Evolutionary conservation across 441 rosid genomes (phyloP).

Genomic region (Erysimum pusillum): DNA sequence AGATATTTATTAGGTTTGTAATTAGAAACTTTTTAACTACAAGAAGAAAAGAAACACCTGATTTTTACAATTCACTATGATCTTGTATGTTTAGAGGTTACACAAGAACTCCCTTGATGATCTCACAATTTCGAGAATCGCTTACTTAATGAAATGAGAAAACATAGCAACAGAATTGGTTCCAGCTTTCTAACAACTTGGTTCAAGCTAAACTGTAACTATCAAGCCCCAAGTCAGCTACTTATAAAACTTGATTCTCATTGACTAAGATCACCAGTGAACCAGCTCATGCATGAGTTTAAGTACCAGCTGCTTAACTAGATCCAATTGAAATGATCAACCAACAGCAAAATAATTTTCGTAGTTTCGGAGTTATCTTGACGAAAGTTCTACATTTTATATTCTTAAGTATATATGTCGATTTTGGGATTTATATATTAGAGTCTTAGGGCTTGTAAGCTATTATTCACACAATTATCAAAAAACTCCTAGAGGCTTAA

Average conservation of each 20-base stretch:
- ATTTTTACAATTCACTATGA: background rate
- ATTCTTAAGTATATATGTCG: background rate
- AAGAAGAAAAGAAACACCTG: background rate
- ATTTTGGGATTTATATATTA: background rate
- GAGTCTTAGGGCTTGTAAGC: background rate
- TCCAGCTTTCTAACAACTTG: background rate
- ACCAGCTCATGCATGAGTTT: background rate
- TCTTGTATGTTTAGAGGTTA: background rate
- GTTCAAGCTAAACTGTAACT: background rate
- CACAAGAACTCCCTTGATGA: background rate
- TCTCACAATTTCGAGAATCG: background rate
- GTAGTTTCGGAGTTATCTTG: background rate
- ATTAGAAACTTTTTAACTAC: background rate
- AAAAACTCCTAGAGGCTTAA: background rate
- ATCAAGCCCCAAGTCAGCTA: background rate
- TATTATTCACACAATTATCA: background rate
- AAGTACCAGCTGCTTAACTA: background rate
- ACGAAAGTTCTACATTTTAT: background rate
- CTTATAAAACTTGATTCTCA: background rate
- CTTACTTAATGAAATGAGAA: background rate
- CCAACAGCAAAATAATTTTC: background rate
- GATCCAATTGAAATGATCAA: background rate
- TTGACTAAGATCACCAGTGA: background rate
- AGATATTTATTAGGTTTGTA: conserved; percentile 21
- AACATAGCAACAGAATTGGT: background rate